These are phyloP conservation scores for Aegilops longissima DNA, from an alignment of 176 grass and related monocot species.

Conservation along the genomic window DNA sequence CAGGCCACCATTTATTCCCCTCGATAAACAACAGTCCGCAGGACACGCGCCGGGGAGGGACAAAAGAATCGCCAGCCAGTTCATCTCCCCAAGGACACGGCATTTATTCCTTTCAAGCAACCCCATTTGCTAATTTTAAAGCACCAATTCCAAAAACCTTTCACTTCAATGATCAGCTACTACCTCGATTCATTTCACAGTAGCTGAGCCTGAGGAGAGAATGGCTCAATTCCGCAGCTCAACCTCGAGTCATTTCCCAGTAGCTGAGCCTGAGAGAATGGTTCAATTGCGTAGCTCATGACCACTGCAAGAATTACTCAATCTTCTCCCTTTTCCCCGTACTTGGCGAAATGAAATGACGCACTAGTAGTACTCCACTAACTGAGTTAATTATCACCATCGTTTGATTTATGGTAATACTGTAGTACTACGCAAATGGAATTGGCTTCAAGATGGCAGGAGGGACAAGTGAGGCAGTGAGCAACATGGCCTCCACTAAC, in stretches of 20 bases:
- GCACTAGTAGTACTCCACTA: too few relatives aligned
- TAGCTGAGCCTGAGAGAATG: not conserved
- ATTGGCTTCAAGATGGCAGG: not conserved
- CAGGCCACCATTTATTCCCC: constrained; percentile 11
- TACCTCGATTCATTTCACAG: not conserved
- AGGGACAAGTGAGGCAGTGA: not conserved
- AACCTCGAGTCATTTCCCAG: not conserved
- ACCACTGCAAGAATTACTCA: not conserved
- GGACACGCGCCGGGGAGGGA: not conserved
- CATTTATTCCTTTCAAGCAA: constrained; percentile 26
- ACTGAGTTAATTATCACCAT: not conserved
- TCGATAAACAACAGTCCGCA: not conserved
- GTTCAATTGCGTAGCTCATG: not conserved
- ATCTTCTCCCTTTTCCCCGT: not conserved
- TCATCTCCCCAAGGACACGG: not conserved
- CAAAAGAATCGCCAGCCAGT: not conserved
- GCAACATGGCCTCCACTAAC: constrained; percentile 21
- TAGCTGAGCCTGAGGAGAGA: not conserved
- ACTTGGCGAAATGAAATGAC: not conserved
- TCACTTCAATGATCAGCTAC: not conserved
- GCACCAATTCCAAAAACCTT: not conserved
- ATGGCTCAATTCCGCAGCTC: not conserved
- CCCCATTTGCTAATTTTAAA: not conserved
- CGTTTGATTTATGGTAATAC: not conserved
- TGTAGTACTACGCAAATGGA: not conserved